Base-by-base conservation (phyloP, 139 green algal genomes). In the Picocystis salinarum region DNA sequence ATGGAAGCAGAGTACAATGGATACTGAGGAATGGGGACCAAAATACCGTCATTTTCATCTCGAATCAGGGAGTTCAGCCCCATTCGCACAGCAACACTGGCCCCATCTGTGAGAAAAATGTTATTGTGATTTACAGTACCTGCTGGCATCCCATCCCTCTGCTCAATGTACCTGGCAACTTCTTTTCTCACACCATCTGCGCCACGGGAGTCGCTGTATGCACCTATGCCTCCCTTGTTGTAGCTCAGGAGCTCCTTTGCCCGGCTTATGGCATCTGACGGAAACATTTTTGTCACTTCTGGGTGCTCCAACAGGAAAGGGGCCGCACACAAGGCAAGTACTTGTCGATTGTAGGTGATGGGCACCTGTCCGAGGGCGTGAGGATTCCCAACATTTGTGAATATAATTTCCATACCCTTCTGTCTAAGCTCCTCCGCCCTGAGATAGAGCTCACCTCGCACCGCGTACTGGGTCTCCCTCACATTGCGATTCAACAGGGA, bases 331-430 rank as follows among this genome's bases (percentile, higher is more conserved):
- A 93, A 70, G 10, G 82, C 50, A 33, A 82, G 37, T 4, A 93
- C 81, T 49, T 91, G 77, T 24, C 84, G 74, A 25, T 66, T 72
- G 61, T 90, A 94, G 6, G 75, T 83, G 11, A 93, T 49, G 10
- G 83, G 81, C 53, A 78, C 76, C 40, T 85, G 74, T 12, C 83
- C 83, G 5, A 94, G 61, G 11, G 76, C 59, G 33, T 94, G 83
- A 29, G 83, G 83, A 59, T 94, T 94, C 40, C 85, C 85, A 27
- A 95, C 80, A 42, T 94, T 94, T 11, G 84, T 94, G 70, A 90
- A 91, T 44, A 90, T 92, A 28, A 94, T 85, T 29, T 92, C 74
- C 53, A 75, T 78, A 31, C 84, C 81, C 34, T 71, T 44, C 24
- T 67, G 60, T 18, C 68, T 56, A 31, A 95, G 63, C 62, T 94